Base-by-base conservation (phyloP, 192 early-diverging fungal genomes). In the Glomus cerebriforme region DNA sequence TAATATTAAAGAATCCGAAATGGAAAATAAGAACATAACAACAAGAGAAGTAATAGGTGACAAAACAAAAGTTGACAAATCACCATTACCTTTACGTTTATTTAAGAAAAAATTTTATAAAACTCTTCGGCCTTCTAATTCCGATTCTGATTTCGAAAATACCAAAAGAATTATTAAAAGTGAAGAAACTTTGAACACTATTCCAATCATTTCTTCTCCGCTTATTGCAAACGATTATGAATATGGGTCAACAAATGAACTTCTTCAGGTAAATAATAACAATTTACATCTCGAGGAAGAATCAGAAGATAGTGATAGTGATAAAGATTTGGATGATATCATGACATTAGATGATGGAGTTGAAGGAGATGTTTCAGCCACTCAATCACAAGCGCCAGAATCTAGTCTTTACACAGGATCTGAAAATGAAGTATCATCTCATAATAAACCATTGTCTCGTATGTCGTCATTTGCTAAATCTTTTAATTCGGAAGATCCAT, bases 401-500 rank as follows among this genome's bases (percentile, higher is more conserved):
- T 27, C 71, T 15, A 73, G 71, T 58, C 10, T 73, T 7, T 54
- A 73, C 15, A 47, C 71, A 45, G 12, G 39, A 37, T 73, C 71
- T 6, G 67, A 69, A 19, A 29, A 35, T 69, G 67, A 69, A 17
- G 24, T 27, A 19, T 35, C 27, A 31, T 69, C 35, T 34, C 19
- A 62, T 17, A 66, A 66, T 7, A 24, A 24, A 31, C 35, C 67
- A 6, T 39, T 69, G 31, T 69, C 67, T 10, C 31, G 67, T 54
- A 63, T 76, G 60, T 62, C 74, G 26, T 76, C 74, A 15, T 76
- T 76, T 63, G 12, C 74, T 13, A 76, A 63, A 39, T 76, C 74
- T 62, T 76, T 49, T 39, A 76, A 76, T 76, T 76, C 74, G 7
- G 74, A 76, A 34, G 74, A 76, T 64, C 74, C 74, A 17, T 76